Evolutionary conservation across 2,329 filamentous ascomycete genomes (phyloP).

Genomic region (Calonectria fujianensis): DNA sequence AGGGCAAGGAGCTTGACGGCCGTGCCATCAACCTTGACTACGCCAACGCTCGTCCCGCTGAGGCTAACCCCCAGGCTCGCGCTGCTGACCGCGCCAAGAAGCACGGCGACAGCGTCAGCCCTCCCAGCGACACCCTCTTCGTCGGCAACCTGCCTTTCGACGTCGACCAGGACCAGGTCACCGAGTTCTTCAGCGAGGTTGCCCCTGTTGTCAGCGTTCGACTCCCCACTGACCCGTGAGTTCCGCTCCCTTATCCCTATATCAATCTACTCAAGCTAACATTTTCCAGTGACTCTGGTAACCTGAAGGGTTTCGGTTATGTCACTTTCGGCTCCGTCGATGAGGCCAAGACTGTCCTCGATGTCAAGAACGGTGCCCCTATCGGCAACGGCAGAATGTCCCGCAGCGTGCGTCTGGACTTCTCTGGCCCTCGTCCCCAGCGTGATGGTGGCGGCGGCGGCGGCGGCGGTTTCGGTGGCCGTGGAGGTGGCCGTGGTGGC

Average conservation of each 20-base stretch:
- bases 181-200: constrained; percentile 83
- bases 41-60: constrained; percentile 79
- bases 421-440: constrained; percentile 79
- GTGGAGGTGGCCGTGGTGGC: constrained; percentile 66
- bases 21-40: constrained; percentile 87
- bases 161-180: constrained; percentile 84
- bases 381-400: constrained; percentile 80
- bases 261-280: constrained; percentile 43
- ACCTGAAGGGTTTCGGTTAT: constrained; percentile 95
- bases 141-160: constrained; percentile 94
- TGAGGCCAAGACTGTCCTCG: constrained; percentile 85
- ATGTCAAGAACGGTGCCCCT: constrained; percentile 80
- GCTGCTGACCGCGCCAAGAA: constrained; percentile 78
- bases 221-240: constrained; percentile 88
- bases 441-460: constrained; percentile 73
- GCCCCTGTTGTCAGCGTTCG: constrained; percentile 85
- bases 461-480: constrained; percentile 66
- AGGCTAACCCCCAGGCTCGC: constrained; percentile 71
- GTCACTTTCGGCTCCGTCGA: constrained; percentile 88
- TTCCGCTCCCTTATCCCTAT: constrained; percentile 44
- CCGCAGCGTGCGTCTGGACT: constrained; percentile 89
- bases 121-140: constrained; percentile 90
- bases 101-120: constrained; percentile 87
- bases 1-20: constrained; percentile 83
- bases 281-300: constrained; percentile 79